These are phyloP conservation scores for Trichothecium sympodiale DNA, from an alignment of 2,329 filamentous ascomycete genomes.

Conservation along the genomic window DNA sequence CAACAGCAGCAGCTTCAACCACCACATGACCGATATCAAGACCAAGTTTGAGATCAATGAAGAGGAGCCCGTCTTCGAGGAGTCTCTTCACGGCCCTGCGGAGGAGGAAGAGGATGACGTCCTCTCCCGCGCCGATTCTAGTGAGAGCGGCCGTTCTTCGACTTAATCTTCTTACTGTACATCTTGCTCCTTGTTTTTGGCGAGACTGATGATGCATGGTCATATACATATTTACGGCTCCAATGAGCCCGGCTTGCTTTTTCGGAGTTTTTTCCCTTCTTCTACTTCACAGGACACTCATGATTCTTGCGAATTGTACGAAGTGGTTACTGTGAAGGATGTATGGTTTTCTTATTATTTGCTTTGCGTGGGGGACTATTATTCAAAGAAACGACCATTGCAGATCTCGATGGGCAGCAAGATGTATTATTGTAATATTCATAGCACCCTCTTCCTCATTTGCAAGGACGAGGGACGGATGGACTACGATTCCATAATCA, in stretches of 20 bases:
- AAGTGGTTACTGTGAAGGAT: no score
- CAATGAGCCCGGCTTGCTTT: slow-evolving; percentile 1
- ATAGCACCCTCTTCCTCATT: not conserved
- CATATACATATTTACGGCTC: slow-evolving; percentile 5
- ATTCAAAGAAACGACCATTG: not conserved
- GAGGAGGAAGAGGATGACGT: slow-evolving; percentile 38
- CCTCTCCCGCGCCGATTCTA: slow-evolving; percentile 44
- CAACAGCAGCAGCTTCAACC: slow-evolving; percentile 71
- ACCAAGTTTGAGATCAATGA: slow-evolving; percentile 95
- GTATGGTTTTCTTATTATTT: no score
- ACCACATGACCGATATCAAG: slow-evolving; percentile 69
- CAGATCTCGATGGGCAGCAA: slow-evolving; percentile 1
- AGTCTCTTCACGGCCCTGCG: slow-evolving; percentile 61
- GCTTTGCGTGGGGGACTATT: no score
- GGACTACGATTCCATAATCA: no score
- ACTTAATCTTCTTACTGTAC: slow-evolving; percentile 32
- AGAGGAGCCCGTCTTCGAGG: slow-evolving; percentile 83
- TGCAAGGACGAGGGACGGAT: no score
- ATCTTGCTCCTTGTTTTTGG: not conserved
- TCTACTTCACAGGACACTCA: not conserved
- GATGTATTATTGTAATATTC: slow-evolving; percentile 1
- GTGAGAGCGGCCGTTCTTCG: slow-evolving; percentile 45
- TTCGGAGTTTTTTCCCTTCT: slow-evolving; percentile 1
- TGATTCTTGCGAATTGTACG: no score
- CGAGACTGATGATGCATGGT: slow-evolving; percentile 7